phyloP scores from a whole-genome alignment of 495 filamentous ascomycete species.

The Chaetomium fimeti region DNA sequence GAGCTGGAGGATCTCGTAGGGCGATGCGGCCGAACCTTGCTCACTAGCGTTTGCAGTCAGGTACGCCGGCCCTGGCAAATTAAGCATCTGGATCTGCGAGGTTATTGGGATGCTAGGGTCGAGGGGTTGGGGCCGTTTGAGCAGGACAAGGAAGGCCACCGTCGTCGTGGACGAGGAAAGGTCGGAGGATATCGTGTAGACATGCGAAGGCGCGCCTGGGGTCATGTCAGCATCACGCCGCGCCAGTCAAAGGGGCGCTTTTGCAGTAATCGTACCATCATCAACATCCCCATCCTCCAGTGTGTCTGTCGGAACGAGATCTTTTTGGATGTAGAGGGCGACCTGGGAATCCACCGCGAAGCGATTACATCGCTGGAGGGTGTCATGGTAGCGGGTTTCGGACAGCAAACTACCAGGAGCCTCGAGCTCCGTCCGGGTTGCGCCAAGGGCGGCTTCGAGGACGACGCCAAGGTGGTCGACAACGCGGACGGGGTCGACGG shows the following conservation, averaged over 20 bases:
- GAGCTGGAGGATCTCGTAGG: slow-evolving; percentile 85
- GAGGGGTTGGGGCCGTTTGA: slow-evolving; percentile 85
- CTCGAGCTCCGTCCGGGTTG: slow-evolving; percentile 75
- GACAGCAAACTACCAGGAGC: slow-evolving; percentile 78
- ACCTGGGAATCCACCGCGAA: slow-evolving; percentile 86
- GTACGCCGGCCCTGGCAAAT: slow-evolving; percentile 75
- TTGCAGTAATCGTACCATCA: slow-evolving; percentile 22
- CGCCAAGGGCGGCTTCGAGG: slow-evolving; percentile 81
- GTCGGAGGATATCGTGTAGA: slow-evolving; percentile 77
- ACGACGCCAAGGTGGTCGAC: slow-evolving; percentile 78
- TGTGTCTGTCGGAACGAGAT: slow-evolving; percentile 52
- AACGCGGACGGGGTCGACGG: slow-evolving; percentile 53
- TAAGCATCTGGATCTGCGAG: slow-evolving; percentile 86
- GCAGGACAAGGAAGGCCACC: slow-evolving; percentile 77
- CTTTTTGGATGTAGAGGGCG: slow-evolving; percentile 87
- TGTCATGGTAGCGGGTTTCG: slow-evolving; percentile 65
- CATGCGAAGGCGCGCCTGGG: slow-evolving; percentile 51
- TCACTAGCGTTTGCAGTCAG: slow-evolving; percentile 61
- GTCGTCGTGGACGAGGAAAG: slow-evolving; percentile 75
- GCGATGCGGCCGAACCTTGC: slow-evolving; percentile 70
- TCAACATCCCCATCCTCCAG: slow-evolving; percentile 40
- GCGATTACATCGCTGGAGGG: slow-evolving; percentile 78
- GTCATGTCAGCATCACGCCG: slow-evolving; percentile 10
- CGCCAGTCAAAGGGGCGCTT: no score
- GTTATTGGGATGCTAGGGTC: slow-evolving; percentile 74